These are phyloP conservation scores for Mortierella sp. DNA, from an alignment of 371 early-diverging fungal species.

Conservation along the genomic window DNA sequence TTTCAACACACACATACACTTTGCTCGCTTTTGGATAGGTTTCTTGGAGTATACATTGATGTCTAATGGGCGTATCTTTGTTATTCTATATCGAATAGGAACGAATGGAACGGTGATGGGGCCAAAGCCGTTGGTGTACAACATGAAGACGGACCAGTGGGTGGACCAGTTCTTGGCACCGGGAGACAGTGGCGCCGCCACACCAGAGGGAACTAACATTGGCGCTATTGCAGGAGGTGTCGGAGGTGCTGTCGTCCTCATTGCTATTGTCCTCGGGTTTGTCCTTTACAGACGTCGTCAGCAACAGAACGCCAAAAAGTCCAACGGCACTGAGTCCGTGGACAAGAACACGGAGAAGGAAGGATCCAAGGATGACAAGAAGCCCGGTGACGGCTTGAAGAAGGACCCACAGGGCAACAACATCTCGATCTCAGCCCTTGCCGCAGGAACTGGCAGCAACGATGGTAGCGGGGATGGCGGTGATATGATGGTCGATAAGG, in stretches of 20 bases:
- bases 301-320: background rate
- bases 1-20: too few relatives aligned
- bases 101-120: background rate
- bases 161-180: background rate
- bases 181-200: background rate
- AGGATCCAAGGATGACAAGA: background rate
- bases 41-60: too few relatives aligned
- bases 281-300: background rate
- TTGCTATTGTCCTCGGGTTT: background rate
- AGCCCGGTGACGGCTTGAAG: background rate
- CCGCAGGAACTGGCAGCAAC: background rate
- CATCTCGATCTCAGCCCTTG: background rate
- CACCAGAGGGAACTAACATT: background rate
- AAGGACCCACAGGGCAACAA: background rate
- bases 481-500: background rate
- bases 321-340: background rate
- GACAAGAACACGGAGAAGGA: background rate
- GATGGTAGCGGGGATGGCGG: too few relatives aligned
- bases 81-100: background rate
- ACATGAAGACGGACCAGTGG: constrained; percentile 7
- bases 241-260: background rate
- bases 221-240: constrained; percentile 1
- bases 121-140: background rate
- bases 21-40: too few relatives aligned
- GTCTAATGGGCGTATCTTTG: too few relatives aligned